Percentiles rank a stretch among this genome's conserved stretches.
Conservation (phyloP, 2,329 filamentous ascomycete genomes). For the Aureobasidium sp. region DNA sequence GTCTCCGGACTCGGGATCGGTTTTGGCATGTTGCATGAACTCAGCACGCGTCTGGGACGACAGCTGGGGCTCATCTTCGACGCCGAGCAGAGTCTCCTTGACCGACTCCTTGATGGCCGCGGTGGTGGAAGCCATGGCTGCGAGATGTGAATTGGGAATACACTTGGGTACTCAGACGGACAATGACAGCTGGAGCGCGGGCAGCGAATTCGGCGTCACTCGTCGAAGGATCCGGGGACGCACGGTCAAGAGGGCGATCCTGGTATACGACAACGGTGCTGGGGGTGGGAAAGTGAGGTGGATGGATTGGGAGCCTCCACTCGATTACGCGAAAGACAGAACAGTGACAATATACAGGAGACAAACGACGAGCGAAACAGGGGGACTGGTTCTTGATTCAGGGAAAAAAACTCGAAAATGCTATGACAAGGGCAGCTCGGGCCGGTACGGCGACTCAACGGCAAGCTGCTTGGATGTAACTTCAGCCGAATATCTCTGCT, state of each 20-base stretch:
- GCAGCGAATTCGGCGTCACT: slow-evolving; percentile 10
- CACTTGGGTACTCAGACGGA: neutral
- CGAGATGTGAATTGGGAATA: neutral
- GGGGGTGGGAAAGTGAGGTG: neutral
- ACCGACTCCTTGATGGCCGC: slow-evolving; percentile 63
- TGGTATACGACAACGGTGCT: neutral
- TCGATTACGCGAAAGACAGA: neutral
- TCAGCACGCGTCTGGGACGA: slow-evolving; percentile 68
- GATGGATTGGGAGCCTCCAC: neutral
- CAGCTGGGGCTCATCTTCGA: slow-evolving; percentile 48
- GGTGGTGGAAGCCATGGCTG: slow-evolving; percentile 23
- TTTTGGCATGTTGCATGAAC: slow-evolving; percentile 69
- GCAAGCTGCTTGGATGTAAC: neutral
- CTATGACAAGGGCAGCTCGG: neutral
- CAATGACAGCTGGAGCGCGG: slow-evolving; percentile 9
- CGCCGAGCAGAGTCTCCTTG: slow-evolving; percentile 58
- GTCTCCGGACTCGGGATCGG: slow-evolving; percentile 69
- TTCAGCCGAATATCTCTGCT: slow-evolving; percentile 7
- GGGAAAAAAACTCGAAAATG: neutral
- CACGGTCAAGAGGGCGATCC: slow-evolving; percentile 6
- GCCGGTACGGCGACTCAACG: slow-evolving; percentile 2
- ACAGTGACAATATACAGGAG: neutral
- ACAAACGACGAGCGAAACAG: neutral
- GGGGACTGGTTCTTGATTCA: neutral
- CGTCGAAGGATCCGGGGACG: slow-evolving; percentile 2